Conservation (phyloP, 2,329 filamentous ascomycete species). For the Septoria petroselini region DNA sequence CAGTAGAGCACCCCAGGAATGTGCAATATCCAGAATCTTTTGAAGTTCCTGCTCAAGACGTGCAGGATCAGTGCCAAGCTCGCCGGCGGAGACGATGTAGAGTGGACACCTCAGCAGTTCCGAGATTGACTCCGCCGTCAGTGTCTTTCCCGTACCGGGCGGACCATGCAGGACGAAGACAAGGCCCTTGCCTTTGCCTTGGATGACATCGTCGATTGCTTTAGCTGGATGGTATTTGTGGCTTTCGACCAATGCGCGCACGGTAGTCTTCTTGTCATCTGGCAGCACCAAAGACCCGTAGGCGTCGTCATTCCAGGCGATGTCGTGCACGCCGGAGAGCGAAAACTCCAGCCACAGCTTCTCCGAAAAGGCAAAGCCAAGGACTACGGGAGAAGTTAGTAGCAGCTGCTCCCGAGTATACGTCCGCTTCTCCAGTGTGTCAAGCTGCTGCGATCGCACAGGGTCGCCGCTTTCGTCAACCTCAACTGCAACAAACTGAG, state of each 20-base stretch:
- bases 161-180: conserved; percentile 80
- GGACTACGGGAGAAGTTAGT: conserved; percentile 76
- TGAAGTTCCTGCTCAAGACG: conserved; percentile 73
- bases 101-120: conserved; percentile 77
- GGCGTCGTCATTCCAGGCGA: conserved; percentile 78
- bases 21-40: conserved; percentile 80
- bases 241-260: conserved; percentile 77
- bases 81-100: conserved; percentile 78
- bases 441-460: conserved; percentile 56
- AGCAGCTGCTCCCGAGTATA: conserved; percentile 83
- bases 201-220: conserved; percentile 70
- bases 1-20: conserved; percentile 80
- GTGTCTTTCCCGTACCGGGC: conserved; percentile 82
- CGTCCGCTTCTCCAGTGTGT: conserved; percentile 47
- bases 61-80: conserved; percentile 73
- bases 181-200: conserved; percentile 80
- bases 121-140: conserved; percentile 82
- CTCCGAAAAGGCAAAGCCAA: conserved; percentile 83
- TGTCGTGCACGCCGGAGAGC: conserved; percentile 73
- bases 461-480: conserved; percentile 56
- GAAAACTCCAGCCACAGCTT: conserved; percentile 89
- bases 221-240: conserved; percentile 79
- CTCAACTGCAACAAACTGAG: conserved; percentile 54
- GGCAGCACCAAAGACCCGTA: conserved; percentile 78
- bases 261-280: conserved; percentile 58